Evolutionary conservation across 257 asterid species (phyloP).

Genomic region (Capsicum rhomboideum): DNA sequence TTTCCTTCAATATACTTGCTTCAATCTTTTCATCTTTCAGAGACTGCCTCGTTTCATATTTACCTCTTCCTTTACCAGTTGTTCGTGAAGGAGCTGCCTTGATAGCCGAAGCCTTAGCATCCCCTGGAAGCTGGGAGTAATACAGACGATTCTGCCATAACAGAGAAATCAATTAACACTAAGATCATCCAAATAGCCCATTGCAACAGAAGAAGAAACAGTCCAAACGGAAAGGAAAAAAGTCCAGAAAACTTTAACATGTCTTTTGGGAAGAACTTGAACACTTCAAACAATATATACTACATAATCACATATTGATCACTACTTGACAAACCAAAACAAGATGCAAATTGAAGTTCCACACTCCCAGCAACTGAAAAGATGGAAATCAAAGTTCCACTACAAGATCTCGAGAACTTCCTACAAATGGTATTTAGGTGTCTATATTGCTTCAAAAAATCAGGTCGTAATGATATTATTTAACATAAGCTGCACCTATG

Average conservation of each 20-base stretch:
- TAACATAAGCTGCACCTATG: not conserved
- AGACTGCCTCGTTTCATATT: slow-evolving; percentile 42
- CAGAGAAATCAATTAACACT: not conserved
- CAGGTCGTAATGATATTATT: not conserved
- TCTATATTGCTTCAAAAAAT: not conserved
- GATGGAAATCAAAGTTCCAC: not conserved
- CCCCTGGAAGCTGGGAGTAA: slow-evolving; percentile 48
- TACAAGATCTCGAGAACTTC: not conserved
- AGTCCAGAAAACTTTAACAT: not conserved
- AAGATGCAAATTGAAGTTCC: not conserved
- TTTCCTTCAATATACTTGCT: slow-evolving; percentile 34
- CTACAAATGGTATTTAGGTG: not conserved
- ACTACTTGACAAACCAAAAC: not conserved
- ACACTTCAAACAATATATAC: not conserved
- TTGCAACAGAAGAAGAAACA: not conserved
- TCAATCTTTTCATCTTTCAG: slow-evolving; percentile 37
- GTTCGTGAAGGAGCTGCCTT: slow-evolving; percentile 33
- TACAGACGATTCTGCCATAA: slow-evolving; percentile 72
- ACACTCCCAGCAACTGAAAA: not conserved
- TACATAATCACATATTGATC: not conserved
- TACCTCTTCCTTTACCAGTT: slow-evolving; percentile 56
- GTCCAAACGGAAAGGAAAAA: not conserved
- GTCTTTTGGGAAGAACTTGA: not conserved
- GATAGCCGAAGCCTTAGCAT: slow-evolving; percentile 33
- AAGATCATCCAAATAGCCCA: not conserved